Conservation (phyloP, 805 yeast species). For the Wickerhamomyces strasburgensis region DNA sequence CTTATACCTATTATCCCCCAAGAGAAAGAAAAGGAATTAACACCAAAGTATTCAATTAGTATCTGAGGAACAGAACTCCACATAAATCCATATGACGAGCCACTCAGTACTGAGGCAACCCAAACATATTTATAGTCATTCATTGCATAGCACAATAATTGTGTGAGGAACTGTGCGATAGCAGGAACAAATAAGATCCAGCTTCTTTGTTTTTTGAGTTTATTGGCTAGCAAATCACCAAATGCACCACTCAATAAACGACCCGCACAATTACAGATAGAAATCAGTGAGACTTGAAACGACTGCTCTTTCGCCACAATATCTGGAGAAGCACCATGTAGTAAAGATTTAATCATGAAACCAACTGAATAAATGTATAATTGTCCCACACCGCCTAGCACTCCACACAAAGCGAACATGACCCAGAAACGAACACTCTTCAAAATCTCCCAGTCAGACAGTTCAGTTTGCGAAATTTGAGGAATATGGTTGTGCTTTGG, state of each 20-base stretch:
- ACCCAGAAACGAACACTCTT: conserved; percentile 40
- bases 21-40: conserved; percentile 58
- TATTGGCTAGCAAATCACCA: conserved; percentile 55
- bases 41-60: conserved; percentile 69
- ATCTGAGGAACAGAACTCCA: conserved; percentile 75
- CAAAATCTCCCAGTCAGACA: conserved; percentile 18
- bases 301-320: conserved; percentile 50
- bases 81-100: conserved; percentile 67
- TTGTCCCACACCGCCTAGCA: conserved; percentile 64
- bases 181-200: conserved; percentile 53
- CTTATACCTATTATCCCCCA: conserved; percentile 71
- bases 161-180: conserved; percentile 42
- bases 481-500: not conserved
- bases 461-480: conserved; percentile 3
- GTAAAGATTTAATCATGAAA: conserved; percentile 53
- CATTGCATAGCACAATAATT: conserved; percentile 39
- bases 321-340: conserved; percentile 19
- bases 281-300: conserved; percentile 66
- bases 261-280: conserved; percentile 63
- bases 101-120: conserved; percentile 50
- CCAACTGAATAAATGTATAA: conserved; percentile 75
- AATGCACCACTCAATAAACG: conserved; percentile 57
- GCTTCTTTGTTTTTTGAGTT: conserved; percentile 42
- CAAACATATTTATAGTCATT: conserved; percentile 37
- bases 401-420: conserved; percentile 44